Evolutionary conservation across 345 rosid species (phyloP).

Genomic region (Hypericum androsaemum): DNA sequence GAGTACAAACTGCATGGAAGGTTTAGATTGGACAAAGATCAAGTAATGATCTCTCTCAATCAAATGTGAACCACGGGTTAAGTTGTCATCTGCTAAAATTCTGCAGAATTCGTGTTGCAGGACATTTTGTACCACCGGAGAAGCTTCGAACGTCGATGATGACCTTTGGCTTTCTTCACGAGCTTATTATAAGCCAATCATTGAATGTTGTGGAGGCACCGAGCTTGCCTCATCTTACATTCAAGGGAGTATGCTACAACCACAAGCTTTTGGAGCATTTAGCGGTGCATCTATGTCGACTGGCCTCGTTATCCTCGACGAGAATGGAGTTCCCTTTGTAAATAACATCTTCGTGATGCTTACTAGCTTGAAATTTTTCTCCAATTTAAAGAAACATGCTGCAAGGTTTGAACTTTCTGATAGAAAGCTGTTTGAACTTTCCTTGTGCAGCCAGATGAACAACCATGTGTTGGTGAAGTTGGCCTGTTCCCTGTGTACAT

Average conservation of each 20-base stretch:
- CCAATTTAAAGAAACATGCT: constrained; percentile 3
- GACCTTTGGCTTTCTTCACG: constrained; percentile 94
- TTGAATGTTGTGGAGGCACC: constrained; percentile 87
- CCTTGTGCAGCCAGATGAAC: constrained; percentile 48
- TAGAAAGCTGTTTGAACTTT: not conserved
- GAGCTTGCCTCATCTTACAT: constrained; percentile 74
- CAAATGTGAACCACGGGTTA: not conserved
- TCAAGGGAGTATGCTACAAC: constrained; percentile 59
- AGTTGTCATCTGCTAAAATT: constrained; percentile 6
- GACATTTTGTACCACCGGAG: constrained; percentile 57
- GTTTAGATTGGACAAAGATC: constrained; percentile 68
- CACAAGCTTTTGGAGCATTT: constrained; percentile 87
- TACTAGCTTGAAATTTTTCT: not conserved
- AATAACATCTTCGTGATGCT: constrained; percentile 8
- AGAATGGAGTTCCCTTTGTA: constrained; percentile 58
- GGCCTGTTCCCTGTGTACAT: constrained; percentile 62
- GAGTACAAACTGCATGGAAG: constrained; percentile 55
- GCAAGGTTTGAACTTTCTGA: not conserved
- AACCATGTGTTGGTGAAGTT: constrained; percentile 76
- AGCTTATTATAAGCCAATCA: constrained; percentile 58
- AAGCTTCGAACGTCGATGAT: constrained; percentile 77
- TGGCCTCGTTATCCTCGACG: constrained; percentile 66
- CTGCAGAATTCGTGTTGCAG: constrained; percentile 23
- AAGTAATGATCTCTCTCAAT: constrained; percentile 27
- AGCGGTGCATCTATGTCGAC: constrained; percentile 66